Base-by-base conservation (phyloP, 805 yeast species). In the Candida hispaniensis region DNA sequence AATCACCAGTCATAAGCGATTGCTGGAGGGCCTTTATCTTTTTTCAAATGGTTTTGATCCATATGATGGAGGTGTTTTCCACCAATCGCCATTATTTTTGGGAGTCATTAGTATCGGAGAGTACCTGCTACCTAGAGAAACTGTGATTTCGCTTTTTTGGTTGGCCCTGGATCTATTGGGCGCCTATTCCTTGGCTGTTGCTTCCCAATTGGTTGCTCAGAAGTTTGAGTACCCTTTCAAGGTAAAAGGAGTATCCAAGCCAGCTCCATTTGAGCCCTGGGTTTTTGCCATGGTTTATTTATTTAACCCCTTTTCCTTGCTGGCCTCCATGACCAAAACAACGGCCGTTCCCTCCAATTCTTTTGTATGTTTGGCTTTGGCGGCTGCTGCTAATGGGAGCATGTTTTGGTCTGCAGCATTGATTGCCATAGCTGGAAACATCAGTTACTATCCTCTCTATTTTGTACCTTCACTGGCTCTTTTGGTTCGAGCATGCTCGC, bases 1-100 rank as follows among this genome's bases (percentile, higher is more conserved):
- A 0, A 60, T 79, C 4, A 68, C 79, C 38, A 77, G 91, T 21
- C 79, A 66, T 56, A 66, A 72, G 47, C 55, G 64, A 5, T 41
- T 80, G 25, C 56, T 64, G 45, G 93, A 79, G 51, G 86, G 86
- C 8, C 58, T 79, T 7, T 80, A 68, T 45, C 64, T 80, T 33
- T 56, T 71, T 38, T 52, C 62, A 3, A 67, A 74, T 46, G 65
- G 64, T 13, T 61, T 79, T 33, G 66, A 74, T 29, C 73, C 83
- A 6, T 88, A 83, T 49, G 72, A 72, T 42, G 95, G 96, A 7
- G 93, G 93, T 14, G 73, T 85, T 11, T 77, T 78, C 20, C 88
- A 83, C 55, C 94, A 83, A 47, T 74, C 93, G 3, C 94, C 95
- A 3, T 51, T 85, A 12, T 48, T 88, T 14, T 65, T 82, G 20